phyloP scores from a whole-genome alignment of 371 early-diverging fungal genomes.

The Chytridium lagenaria region DNA sequence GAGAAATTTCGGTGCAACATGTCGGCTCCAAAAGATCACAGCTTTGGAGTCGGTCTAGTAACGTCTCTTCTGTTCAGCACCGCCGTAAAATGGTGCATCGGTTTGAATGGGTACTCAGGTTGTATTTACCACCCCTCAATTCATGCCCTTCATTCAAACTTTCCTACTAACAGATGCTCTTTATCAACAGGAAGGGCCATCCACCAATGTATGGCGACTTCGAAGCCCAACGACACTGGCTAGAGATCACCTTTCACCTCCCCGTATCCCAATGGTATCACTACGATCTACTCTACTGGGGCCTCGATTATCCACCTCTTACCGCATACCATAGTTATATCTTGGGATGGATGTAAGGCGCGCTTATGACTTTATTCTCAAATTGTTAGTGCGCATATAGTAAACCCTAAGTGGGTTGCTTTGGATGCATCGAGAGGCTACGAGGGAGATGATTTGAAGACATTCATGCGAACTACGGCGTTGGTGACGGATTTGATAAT shows the following conservation, averaged over 20 bases:
- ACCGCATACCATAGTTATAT: constrained; percentile 91
- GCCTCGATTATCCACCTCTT: constrained; percentile 95
- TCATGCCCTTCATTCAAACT: too few relatives aligned
- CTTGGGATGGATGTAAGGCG: constrained; percentile 73
- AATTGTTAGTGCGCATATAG: constrained; percentile 65
- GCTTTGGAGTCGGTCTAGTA: too few relatives aligned
- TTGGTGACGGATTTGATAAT: constrained; percentile 76
- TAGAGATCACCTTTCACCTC: constrained; percentile 87
- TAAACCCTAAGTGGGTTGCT: constrained; percentile 86
- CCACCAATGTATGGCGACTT: constrained; percentile 93
- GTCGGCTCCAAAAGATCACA: too few relatives aligned
- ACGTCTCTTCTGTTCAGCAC: too few relatives aligned
- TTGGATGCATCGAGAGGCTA: constrained; percentile 83
- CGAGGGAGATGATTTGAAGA: constrained; percentile 73
- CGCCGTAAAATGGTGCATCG: too few relatives aligned
- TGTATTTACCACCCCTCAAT: too few relatives aligned
- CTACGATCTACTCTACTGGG: constrained; percentile 88
- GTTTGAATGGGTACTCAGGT: too few relatives aligned
- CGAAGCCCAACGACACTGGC: constrained; percentile 98
- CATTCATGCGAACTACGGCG: constrained; percentile 91
- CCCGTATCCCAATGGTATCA: constrained; percentile 85
- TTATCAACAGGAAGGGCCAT: constrained; percentile 37
- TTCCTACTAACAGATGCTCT: too few relatives aligned
- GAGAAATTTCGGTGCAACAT: too few relatives aligned
- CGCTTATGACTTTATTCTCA: not conserved